Evolutionary conservation across 2,329 filamentous ascomycete species (phyloP), one percentile per base, ranked within the genome.

Genomic region (Fusarium neocosmosporiellum): DNA sequence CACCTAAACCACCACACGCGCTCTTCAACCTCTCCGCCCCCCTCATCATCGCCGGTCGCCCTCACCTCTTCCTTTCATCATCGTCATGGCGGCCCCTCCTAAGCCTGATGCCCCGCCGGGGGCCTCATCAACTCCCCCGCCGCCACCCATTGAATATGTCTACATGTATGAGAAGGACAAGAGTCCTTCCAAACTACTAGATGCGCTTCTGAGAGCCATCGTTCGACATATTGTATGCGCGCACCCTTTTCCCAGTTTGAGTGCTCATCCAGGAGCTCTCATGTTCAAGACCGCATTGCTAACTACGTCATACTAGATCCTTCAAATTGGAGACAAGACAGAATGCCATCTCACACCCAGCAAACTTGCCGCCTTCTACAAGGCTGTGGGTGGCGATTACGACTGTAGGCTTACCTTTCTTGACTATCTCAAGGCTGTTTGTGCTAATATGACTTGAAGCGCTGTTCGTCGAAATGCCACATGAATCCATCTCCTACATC

Each of bases 401-500:
- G 93, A 96, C 79, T 84, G 89, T 91, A 77, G 72, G 83, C 77
- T 14, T 13, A n/a, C 4, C n/a, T 5, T 16, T 16, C 64, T 71
- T 75, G 61, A 24, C 7, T 33, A 10, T 16, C 8, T 18, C 20
- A 18, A 37, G 48, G 18, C 3, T 24, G 5, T n/a, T 9, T 63
- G 5, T 65, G 9, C 69, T 77, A 53, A 75, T 2, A 20, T 37
- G 9, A 34, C n/a, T 20, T 39, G 6, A 74, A 90, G 89, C 88
- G 27, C 89, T 98, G 62, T 98, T 98, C 81, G 88, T 98, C 81
- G 88, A 92, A 4, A 94, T 93, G 36, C 91, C 93, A 22, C 84
- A 91, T 68, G 85, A 90, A 39, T 92, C 92, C 48, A 91, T 99
- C 71, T 96, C 95, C 31, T 97, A 94, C 83, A 96, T 98, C 73